These are phyloP conservation scores for Peniophora sp. DNA, from an alignment of 1,284 basidiomycete species.

Conservation along the genomic window DNA sequence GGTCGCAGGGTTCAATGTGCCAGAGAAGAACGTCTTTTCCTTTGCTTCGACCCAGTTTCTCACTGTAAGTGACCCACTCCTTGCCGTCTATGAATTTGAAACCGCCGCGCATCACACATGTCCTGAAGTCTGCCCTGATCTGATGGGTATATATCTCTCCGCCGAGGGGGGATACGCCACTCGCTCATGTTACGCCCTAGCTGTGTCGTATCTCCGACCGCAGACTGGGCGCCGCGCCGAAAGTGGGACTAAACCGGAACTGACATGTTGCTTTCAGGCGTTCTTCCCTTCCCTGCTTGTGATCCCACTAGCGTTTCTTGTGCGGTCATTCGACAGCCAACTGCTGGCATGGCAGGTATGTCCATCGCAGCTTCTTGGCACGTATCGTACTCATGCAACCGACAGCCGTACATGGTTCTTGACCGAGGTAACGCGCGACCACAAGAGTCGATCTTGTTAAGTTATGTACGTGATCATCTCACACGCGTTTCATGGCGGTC, in stretches of 20 bases:
- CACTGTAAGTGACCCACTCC: conserved; percentile 29
- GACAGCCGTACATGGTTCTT: conserved; percentile 48
- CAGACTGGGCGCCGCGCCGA: too few species aligned
- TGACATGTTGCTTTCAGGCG: conserved; percentile 27
- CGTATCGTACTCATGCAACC: neutral
- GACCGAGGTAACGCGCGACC: conserved; percentile 42
- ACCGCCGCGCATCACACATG: too few species aligned
- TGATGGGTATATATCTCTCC: too few species aligned
- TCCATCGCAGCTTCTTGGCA: conserved; percentile 27
- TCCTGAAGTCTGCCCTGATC: too few species aligned
- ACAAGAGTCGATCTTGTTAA: conserved; percentile 48
- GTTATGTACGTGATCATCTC: conserved; percentile 40
- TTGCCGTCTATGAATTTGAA: too few species aligned
- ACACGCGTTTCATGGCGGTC: conserved; percentile 1
- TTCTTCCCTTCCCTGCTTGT: conserved; percentile 49
- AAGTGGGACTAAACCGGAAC: neutral
- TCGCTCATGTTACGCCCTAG: too few species aligned
- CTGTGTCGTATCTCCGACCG: too few species aligned
- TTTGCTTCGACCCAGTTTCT: conserved; percentile 46
- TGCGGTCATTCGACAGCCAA: conserved; percentile 14
- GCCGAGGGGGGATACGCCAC: too few species aligned
- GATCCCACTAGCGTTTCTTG: conserved; percentile 15
- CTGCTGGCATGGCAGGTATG: conserved; percentile 23
- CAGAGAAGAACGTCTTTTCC: conserved; percentile 37
- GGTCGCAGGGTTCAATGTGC: conserved; percentile 42